phyloP scores from a whole-genome alignment of 257 asterid species.

The Striga asiatica region DNA sequence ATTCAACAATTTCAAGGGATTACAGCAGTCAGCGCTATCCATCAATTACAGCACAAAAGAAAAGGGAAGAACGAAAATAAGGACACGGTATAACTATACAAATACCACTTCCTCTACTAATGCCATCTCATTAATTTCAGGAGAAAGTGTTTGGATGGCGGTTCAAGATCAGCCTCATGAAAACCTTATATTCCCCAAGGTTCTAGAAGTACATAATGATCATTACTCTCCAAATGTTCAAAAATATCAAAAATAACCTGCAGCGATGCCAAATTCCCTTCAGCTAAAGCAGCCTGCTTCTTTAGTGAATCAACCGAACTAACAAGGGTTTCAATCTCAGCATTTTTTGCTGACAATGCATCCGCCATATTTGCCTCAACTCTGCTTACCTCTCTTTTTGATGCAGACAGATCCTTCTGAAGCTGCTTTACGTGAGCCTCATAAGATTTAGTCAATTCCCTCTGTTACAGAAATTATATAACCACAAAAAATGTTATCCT shows the following conservation, averaged over 20 bases:
- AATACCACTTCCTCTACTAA: slow-evolving; percentile 1
- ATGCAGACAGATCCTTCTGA: slow-evolving; percentile 59
- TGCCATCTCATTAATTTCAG: neutral
- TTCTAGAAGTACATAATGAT: too few species aligned
- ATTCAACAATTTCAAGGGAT: slow-evolving; percentile 1
- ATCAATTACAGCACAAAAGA: too few species aligned
- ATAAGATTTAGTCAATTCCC: slow-evolving; percentile 81
- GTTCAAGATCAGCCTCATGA: too few species aligned
- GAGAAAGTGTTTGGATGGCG: too few species aligned
- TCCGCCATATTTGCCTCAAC: slow-evolving; percentile 78
- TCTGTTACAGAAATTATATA: slow-evolving; percentile 40
- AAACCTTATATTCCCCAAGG: too few species aligned
- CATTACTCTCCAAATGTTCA: slow-evolving; percentile 1
- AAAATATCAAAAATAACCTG: slow-evolving; percentile 45
- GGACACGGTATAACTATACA: slow-evolving; percentile 3
- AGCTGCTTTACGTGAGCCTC: slow-evolving; percentile 81
- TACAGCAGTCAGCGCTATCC: slow-evolving; percentile 9
- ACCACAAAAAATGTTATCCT: slow-evolving; percentile 15
- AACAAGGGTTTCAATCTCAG: slow-evolving; percentile 87
- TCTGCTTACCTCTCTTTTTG: slow-evolving; percentile 72
- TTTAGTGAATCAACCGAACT: slow-evolving; percentile 67
- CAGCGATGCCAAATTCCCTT: slow-evolving; percentile 80
- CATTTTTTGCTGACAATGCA: slow-evolving; percentile 88
- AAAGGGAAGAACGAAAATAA: too few species aligned
- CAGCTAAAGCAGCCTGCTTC: slow-evolving; percentile 89